Evolutionary conservation across 345 rosid genomes (phyloP), one percentile per base, ranked within the genome.

Genomic region (Rhodamnia argentea): DNA sequence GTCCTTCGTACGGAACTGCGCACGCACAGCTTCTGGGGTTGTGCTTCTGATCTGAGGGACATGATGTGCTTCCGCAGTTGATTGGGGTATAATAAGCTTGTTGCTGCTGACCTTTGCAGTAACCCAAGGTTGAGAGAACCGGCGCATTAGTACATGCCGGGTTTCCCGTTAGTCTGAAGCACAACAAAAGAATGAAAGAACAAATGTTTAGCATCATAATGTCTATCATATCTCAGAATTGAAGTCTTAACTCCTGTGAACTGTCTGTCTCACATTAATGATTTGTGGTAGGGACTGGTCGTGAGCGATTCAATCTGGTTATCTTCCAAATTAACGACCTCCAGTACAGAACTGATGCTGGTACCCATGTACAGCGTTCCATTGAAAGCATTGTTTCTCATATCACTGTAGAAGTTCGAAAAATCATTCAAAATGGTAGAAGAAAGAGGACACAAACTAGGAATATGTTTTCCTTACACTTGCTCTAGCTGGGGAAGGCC

Each of bases 1-100:
- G 94, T 74, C 99, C 99, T 90, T 93, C 94, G 24, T 91, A 95
- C 62, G 99, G 99, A 88, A 94, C 93, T 1, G 94, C 94, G 44
- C 99, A 97, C 89, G 87, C 94, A 83, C 99, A 96, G 87, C 98
- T 97, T 88, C 94, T 96, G 88, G 99, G 99, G 87, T 96, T 91
- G 8, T 92, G 88, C 91, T 92, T 94, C 92, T 91, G 95, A 85
- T 94, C 97, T 42, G 81, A 53, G n/a, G 98, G 93, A 85, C 98
- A 97, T 27, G 89, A 62, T 89, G 90, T 90, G 52, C 91, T 89
- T 84, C 94, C 94, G 85, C 99, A 97, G 56, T 93, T 91, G 53
- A 92, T 92, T 70, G 88, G 87, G 53, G 99, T 97, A 22, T 98
- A 94, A 88, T 97, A 97, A 60, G 92, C 91, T 70, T 89, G 0